These are phyloP conservation scores for Gracilaria caudata DNA, from an alignment of 23 red algal genomes.

Conservation along the genomic window DNA sequence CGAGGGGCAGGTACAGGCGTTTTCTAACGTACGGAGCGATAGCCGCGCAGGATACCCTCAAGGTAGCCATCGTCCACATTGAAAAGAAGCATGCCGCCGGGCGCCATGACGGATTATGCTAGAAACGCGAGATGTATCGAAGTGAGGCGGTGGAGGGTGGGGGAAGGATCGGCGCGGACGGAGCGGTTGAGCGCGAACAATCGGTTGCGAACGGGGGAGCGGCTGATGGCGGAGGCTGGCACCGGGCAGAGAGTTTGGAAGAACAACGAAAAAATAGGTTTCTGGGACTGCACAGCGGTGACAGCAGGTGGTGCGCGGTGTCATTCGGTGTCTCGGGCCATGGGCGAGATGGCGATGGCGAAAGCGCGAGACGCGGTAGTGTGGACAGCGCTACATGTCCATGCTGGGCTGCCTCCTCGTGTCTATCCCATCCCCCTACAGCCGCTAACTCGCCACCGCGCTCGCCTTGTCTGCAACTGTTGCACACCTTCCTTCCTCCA, in stretches of 20 bases:
- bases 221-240: background rate
- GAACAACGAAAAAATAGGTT: slow-evolving; percentile 16
- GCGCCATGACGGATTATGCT: slow-evolving; percentile 55
- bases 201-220: background rate
- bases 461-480: no score
- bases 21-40: slow-evolving; percentile 73
- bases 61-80: slow-evolving; percentile 95
- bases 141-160: background rate
- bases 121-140: background rate
- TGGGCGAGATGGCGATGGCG: background rate
- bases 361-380: background rate
- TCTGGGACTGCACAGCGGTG: background rate
- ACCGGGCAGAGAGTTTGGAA: background rate
- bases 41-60: slow-evolving; percentile 93
- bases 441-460: no score
- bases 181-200: background rate
- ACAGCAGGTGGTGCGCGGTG: background rate
- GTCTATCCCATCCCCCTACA: no score
- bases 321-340: background rate
- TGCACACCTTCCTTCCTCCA: no score
- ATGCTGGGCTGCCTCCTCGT: no score
- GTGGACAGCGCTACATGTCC: no score
- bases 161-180: background rate
- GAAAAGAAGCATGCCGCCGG: slow-evolving; percentile 90
- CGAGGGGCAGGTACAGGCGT: background rate